Conservation (phyloP, 2,329 filamentous ascomycete genomes). For the Cadophora gregata region DNA sequence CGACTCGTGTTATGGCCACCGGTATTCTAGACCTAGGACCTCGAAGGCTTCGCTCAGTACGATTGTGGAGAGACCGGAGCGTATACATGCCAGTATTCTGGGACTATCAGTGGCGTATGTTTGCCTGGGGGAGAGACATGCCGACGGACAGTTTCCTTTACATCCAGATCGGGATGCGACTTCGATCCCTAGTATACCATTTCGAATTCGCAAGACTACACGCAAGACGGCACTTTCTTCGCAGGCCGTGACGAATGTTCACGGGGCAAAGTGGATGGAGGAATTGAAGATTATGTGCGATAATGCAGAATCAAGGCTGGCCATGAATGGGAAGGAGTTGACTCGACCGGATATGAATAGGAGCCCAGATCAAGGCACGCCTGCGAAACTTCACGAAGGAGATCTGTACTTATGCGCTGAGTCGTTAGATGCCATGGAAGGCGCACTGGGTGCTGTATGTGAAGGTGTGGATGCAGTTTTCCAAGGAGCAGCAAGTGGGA, state of each 20-base stretch:
- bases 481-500: constrained; percentile 49
- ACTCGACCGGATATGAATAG: constrained; percentile 69
- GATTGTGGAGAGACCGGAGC: constrained; percentile 93
- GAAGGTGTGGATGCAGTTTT: constrained; percentile 92
- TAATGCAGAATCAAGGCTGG: constrained; percentile 77
- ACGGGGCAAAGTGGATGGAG: constrained; percentile 92
- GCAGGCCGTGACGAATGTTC: constrained; percentile 84
- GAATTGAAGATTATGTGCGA: constrained; percentile 88
- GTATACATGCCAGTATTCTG: constrained; percentile 81
- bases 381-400: constrained; percentile 75
- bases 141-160: constrained; percentile 71
- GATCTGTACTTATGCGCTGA: constrained; percentile 91
- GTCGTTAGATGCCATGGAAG: constrained; percentile 86
- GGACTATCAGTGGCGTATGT: constrained; percentile 90
- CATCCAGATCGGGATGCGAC: constrained; percentile 63
- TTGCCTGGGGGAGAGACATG: constrained; percentile 81
- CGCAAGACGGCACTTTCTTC: constrained; percentile 75
- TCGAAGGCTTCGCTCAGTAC: constrained; percentile 72
- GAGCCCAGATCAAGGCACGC: constrained; percentile 49
- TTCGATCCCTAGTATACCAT: constrained; percentile 67
- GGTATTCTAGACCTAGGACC: constrained; percentile 83
- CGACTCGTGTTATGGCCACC: constrained; percentile 93
- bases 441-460: constrained; percentile 88
- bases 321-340: constrained; percentile 78
- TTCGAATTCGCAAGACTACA: constrained; percentile 82